Percentiles rank a stretch among this genome's conserved stretches.
phyloP scores from a whole-genome alignment of 768 basidiomycete species.

The Flagelloscypha sp. region DNA sequence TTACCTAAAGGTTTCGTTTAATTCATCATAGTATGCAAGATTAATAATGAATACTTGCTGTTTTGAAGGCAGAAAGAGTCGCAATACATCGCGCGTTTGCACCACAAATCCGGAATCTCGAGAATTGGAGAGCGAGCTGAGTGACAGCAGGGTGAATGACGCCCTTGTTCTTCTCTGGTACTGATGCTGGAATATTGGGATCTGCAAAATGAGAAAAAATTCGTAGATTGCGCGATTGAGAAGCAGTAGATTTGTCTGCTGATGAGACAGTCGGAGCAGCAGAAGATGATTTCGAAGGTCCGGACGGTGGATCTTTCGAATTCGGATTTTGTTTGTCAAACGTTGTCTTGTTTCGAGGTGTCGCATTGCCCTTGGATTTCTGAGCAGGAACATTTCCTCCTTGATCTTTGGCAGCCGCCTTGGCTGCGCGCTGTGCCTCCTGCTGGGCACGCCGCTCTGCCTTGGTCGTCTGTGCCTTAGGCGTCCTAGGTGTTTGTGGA shows the following conservation, averaged over 20 bases:
- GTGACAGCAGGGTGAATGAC: conserved; percentile 89
- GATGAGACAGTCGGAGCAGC: conserved; percentile 19
- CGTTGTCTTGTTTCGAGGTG: no score
- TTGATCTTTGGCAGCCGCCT: conserved; percentile 25
- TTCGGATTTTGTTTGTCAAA: no score
- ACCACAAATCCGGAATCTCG: conserved; percentile 86
- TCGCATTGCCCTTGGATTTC: conserved; percentile 19
- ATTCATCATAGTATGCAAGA: conserved; percentile 5
- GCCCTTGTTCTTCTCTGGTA: conserved; percentile 53
- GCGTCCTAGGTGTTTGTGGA: no score
- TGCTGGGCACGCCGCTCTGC: conserved; percentile 74
- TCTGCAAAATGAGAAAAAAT: conserved; percentile 85
- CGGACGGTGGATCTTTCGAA: no score
- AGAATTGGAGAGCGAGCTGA: conserved; percentile 81
- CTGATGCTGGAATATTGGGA: conserved; percentile 43
- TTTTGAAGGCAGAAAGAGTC: conserved; percentile 85
- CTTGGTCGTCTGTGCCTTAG: no score
- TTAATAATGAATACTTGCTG: conserved; percentile 40
- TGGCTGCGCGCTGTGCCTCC: conserved; percentile 75
- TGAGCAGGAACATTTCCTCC: conserved; percentile 14
- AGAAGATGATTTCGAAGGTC: no score
- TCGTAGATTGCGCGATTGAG: conserved; percentile 53
- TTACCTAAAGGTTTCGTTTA: conserved; percentile 49
- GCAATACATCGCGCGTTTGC: conserved; percentile 95
- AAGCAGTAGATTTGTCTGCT: conserved; percentile 26